These are phyloP conservation scores for Metarhizium humberi DNA, from an alignment of 2,329 filamentous ascomycete species.

Conservation along the genomic window DNA sequence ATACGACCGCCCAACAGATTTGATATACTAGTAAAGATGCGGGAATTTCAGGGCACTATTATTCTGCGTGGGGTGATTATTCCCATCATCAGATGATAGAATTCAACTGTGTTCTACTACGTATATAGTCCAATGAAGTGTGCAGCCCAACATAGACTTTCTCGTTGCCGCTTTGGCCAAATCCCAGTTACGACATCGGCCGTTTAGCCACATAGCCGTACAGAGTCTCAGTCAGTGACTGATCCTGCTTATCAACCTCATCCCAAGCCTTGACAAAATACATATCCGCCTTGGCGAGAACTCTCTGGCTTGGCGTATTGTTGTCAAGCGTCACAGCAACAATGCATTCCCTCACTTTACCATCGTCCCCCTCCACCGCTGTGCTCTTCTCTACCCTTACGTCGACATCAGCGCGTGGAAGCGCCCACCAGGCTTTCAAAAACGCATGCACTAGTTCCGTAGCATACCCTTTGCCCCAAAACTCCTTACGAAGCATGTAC, in stretches of 20 bases:
- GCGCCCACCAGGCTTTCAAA: constrained; percentile 34
- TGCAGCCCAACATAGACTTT: too few relatives aligned
- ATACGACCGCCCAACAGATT: too few relatives aligned
- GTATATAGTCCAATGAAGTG: too few relatives aligned
- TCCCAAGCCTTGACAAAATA: constrained; percentile 31
- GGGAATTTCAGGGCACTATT: too few relatives aligned
- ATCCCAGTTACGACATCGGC: not conserved
- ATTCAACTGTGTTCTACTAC: too few relatives aligned
- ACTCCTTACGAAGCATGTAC: constrained; percentile 43
- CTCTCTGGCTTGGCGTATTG: constrained; percentile 44
- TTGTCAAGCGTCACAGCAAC: constrained; percentile 35
- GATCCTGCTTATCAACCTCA: constrained; percentile 16
- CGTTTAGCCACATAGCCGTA: constrained; percentile 13
- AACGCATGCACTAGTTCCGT: constrained; percentile 46
- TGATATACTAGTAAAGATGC: too few relatives aligned
- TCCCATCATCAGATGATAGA: too few relatives aligned
- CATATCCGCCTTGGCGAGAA: constrained; percentile 42
- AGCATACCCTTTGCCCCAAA: constrained; percentile 48
- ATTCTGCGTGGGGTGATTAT: too few relatives aligned
- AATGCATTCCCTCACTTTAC: constrained; percentile 25
- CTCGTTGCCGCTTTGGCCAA: not conserved
- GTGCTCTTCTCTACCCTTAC: constrained; percentile 32
- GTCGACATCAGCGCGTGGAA: constrained; percentile 36
- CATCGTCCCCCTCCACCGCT: constrained; percentile 20
- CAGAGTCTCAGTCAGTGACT: constrained; percentile 10